Evolutionary conservation across 1,139 yeast species (phyloP).

Genomic region (Casaregolazyma suthepensis): DNA sequence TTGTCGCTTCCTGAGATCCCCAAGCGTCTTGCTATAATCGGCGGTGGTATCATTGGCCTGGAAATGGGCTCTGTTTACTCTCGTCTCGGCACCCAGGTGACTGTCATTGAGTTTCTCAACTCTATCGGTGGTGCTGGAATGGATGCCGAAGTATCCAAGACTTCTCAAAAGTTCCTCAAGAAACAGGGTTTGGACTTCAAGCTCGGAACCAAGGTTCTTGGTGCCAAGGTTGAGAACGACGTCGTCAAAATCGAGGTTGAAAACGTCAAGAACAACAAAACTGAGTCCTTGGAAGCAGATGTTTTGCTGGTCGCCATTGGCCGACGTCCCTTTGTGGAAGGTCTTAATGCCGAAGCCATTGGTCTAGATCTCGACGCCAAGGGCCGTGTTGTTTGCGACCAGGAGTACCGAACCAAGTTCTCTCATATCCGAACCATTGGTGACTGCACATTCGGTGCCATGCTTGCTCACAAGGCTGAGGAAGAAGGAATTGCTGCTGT

Average conservation of each 20-base stretch:
- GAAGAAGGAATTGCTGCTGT: conserved; percentile 99
- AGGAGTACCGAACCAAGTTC: conserved; percentile 85
- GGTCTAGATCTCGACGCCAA: conserved; percentile 87
- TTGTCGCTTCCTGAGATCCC: conserved; percentile 81
- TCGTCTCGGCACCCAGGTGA: conserved; percentile 92
- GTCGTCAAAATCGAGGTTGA: conserved; percentile 89
- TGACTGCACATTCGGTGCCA: conserved; percentile 96
- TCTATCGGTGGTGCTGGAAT: conserved; percentile 91
- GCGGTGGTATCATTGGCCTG: conserved; percentile 99
- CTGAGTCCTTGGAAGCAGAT: conserved; percentile 78
- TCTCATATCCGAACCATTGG: conserved; percentile 96
- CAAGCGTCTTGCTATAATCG: conserved; percentile 85
- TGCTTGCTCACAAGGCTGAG: conserved; percentile 99
- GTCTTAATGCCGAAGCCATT: conserved; percentile 79
- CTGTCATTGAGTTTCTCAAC: conserved; percentile 84
- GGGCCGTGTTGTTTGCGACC: conserved; percentile 92
- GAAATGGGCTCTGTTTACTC: conserved; percentile 99
- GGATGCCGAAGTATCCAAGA: conserved; percentile 93
- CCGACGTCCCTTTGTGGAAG: conserved; percentile 94
- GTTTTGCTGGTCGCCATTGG: conserved; percentile 92
- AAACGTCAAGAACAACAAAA: conserved; percentile 79
- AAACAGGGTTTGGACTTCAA: conserved; percentile 96
- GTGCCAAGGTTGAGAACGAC: conserved; percentile 85
- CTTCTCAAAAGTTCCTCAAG: conserved; percentile 79
- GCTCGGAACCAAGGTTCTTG: conserved; percentile 83